phyloP scores from a whole-genome alignment of 2,329 filamentous ascomycete species.

The Calycina marina region DNA sequence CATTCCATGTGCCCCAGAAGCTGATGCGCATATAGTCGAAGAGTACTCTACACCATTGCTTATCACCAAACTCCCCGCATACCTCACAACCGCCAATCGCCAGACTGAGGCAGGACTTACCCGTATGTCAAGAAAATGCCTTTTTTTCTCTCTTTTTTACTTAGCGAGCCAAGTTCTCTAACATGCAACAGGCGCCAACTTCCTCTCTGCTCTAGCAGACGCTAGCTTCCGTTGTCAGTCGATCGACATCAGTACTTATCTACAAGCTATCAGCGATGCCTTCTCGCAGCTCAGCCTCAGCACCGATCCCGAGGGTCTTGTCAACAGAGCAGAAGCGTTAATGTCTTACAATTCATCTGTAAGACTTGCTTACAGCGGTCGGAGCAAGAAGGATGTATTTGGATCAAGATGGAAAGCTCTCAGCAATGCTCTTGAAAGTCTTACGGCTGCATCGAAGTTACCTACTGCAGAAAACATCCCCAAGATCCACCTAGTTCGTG shows the following conservation, averaged over 20 bases:
- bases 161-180: too few species aligned
- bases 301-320: slow-evolving; percentile 28
- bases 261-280: slow-evolving; percentile 21
- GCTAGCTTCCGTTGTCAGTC: slow-evolving; percentile 36
- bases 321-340: slow-evolving; percentile 41
- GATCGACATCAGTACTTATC: slow-evolving; percentile 37
- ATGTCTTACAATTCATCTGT: slow-evolving; percentile 32
- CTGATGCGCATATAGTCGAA: slow-evolving; percentile 29
- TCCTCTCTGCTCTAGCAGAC: slow-evolving; percentile 40
- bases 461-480: slow-evolving; percentile 33
- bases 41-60: slow-evolving; percentile 38
- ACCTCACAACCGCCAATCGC: slow-evolving; percentile 28
- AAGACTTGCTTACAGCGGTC: slow-evolving; percentile 19
- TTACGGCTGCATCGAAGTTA: slow-evolving; percentile 36
- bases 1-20: neutral
- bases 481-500: slow-evolving; percentile 37
- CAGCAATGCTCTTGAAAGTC: slow-evolving; percentile 31
- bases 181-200: slow-evolving; percentile 30
- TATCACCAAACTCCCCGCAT: slow-evolving; percentile 36
- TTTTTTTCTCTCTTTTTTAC: too few species aligned
- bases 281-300: slow-evolving; percentile 5
- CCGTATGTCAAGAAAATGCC: neutral
- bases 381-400: slow-evolving; percentile 13
- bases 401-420: slow-evolving; percentile 36
- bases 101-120: slow-evolving; percentile 37